Percentiles rank a stretch among this genome's conserved stretches.
phyloP scores from a whole-genome alignment of 345 rosid genomes.

The Boechera stricta region DNA sequence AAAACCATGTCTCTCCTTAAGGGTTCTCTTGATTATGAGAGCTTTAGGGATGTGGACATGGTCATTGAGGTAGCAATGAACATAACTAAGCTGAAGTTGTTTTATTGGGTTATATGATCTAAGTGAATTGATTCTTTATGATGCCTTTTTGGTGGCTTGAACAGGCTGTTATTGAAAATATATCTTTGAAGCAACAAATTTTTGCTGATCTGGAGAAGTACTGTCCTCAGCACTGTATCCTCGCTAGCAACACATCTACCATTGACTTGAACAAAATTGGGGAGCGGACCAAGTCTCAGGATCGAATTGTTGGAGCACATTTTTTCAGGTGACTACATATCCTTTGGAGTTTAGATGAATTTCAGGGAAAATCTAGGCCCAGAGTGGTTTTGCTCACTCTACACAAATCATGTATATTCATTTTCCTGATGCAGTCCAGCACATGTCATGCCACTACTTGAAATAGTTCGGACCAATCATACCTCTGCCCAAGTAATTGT shows the following conservation, averaged over 20 bases:
- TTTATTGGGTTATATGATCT: constrained; percentile 18
- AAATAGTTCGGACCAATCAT: constrained; percentile 83
- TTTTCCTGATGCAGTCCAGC: constrained; percentile 76
- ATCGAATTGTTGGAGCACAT: constrained; percentile 93
- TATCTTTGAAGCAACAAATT: constrained; percentile 93
- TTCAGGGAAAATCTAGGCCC: constrained; percentile 18
- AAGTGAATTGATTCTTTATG: constrained; percentile 17
- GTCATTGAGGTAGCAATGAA: constrained; percentile 80
- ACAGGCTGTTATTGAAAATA: constrained; percentile 93
- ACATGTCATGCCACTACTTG: constrained; percentile 95
- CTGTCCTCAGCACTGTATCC: constrained; percentile 89
- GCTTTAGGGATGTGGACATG: constrained; percentile 89
- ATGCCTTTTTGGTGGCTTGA: constrained; percentile 50
- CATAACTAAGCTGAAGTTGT: constrained; percentile 20
- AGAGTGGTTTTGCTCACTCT: constrained; percentile 6
- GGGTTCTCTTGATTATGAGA: constrained; percentile 83
- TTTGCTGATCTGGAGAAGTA: constrained; percentile 89
- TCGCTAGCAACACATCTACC: constrained; percentile 95
- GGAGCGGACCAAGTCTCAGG: constrained; percentile 74
- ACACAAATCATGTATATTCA: constrained; percentile 33
- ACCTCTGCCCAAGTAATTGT: constrained; percentile 91
- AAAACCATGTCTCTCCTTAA: constrained; percentile 75
- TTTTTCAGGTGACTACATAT: constrained; percentile 77
- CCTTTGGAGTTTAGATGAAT: constrained; percentile 1
- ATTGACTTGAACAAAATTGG: constrained; percentile 91